Evolutionary conservation across 768 basidiomycete genomes (phyloP).

Genomic region (Suillus weaverae): DNA sequence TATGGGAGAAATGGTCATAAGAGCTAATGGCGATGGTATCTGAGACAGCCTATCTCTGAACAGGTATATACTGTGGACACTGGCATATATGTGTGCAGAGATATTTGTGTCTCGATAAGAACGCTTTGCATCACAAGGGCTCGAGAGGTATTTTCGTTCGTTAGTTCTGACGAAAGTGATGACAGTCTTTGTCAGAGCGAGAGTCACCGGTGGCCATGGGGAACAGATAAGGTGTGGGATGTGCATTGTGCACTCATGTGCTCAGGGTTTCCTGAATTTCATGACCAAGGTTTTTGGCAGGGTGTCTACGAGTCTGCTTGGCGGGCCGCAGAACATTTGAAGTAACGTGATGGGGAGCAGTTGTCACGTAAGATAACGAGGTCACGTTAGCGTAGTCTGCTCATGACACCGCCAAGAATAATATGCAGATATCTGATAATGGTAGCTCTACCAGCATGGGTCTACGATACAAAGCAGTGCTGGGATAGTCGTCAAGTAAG

Average conservation of each 20-base stretch:
- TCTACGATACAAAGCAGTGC: slow-evolving; percentile 32
- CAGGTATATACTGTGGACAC: not conserved
- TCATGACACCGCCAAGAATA: not conserved
- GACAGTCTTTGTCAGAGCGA: not conserved
- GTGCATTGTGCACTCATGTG: not conserved
- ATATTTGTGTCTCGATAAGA: slow-evolving; percentile 3
- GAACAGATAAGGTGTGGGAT: not conserved
- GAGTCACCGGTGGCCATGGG: not conserved
- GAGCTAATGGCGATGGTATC: not conserved
- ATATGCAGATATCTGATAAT: slow-evolving; percentile 5
- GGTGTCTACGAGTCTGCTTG: not conserved
- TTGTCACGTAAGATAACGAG: not conserved
- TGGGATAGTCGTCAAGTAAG: slow-evolving; percentile 14
- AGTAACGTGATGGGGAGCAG: not conserved
- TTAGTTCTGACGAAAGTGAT: not conserved
- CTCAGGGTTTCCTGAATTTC: not conserved
- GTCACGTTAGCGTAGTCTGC: not conserved
- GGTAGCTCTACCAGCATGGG: not conserved
- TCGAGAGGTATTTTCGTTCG: not conserved
- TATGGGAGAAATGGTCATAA: slow-evolving; percentile 2
- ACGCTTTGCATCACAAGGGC: not conserved
- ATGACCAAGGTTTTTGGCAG: not conserved
- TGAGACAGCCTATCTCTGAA: not conserved
- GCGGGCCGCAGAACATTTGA: not conserved
- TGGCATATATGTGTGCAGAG: not conserved